These are phyloP conservation scores for Alternaria sp. DNA, from an alignment of 2,329 filamentous ascomycete species.

Conservation along the genomic window DNA sequence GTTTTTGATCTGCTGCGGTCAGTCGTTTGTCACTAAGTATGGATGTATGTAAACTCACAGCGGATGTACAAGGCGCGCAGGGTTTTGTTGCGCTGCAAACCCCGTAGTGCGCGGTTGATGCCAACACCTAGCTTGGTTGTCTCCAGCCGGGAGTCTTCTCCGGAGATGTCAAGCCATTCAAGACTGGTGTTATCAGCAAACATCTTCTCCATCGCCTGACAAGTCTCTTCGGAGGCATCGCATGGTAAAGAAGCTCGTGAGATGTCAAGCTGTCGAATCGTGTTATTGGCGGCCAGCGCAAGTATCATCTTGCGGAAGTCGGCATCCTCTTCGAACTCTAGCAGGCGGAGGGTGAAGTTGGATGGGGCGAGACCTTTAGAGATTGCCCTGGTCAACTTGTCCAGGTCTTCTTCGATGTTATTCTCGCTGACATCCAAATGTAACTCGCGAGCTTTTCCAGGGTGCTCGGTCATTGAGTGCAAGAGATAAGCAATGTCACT, in stretches of 20 bases:
- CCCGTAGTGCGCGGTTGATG: slow-evolving; percentile 69
- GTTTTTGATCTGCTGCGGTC: slow-evolving; percentile 61
- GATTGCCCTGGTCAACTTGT: slow-evolving; percentile 61
- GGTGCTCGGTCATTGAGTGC: slow-evolving; percentile 64
- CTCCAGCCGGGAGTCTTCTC: slow-evolving; percentile 74
- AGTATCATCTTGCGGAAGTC: slow-evolving; percentile 69
- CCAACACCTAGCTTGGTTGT: slow-evolving; percentile 72
- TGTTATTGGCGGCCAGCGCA: slow-evolving; percentile 67
- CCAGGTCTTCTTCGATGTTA: slow-evolving; percentile 60
- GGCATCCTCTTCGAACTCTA: slow-evolving; percentile 71
- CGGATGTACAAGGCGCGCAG: slow-evolving; percentile 69
- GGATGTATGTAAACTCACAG: slow-evolving; percentile 33
- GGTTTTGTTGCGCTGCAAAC: slow-evolving; percentile 68
- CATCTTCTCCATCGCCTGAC: slow-evolving; percentile 66
- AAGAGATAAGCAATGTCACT: slow-evolving; percentile 70
- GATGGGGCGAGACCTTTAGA: slow-evolving; percentile 63
- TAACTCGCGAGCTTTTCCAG: slow-evolving; percentile 61
- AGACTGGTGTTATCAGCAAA: slow-evolving; percentile 72
- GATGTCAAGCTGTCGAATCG: slow-evolving; percentile 70
- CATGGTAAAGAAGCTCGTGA: slow-evolving; percentile 73
- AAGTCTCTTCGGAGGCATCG: slow-evolving; percentile 72
- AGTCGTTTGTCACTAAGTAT: slow-evolving; percentile 4
- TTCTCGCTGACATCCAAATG: slow-evolving; percentile 72
- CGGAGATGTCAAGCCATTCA: slow-evolving; percentile 72
- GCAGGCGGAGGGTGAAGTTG: slow-evolving; percentile 69